Base-by-base conservation (phyloP, 441 rosid species). In the Francoa sonchifolia region DNA sequence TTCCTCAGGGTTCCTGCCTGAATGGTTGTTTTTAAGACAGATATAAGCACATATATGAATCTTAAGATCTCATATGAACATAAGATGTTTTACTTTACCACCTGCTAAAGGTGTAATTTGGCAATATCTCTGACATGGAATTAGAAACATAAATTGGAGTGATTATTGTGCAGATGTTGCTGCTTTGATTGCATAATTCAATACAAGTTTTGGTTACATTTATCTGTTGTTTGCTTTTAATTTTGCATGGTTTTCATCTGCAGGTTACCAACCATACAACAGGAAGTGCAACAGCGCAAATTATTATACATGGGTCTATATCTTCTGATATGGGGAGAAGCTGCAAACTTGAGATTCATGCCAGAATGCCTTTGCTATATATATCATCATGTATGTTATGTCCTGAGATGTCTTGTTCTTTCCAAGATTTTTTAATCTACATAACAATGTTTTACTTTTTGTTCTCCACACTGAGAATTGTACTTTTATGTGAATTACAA, bases 321-420 rank as follows among this genome's bases (percentile, higher is more conserved):
- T 74, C 97, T 92, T 58, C 70, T 92, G 43, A 90, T 90, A 38
- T 90, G 98, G 98, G 98, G 98, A 18, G 98, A 90, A 69, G 90
- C 98, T 48, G 96, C 98, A 8, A 90, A 90, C 67, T 67, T 90
- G 71, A 72, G 98, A 75, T 90, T 82, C 74, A 86, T 90, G 96
- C 98, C 98, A 4, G 98, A 90, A 67, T 90, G 98, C 67, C 75
- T 90, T 47, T 90, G 96, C 72, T 90, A 80, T 55, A 86, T 90
- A 43, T 86, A 90, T 68, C 98, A 90, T 66, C 98, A 86, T 67
- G 98, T 90, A 79, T 31, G 88, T 62, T 45, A 3, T 11, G 17
- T 15, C 35, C 14, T 32, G n/a, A n/a, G n/a, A n/a, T n/a, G n/a
- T n/a, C n/a, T n/a, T n/a, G n/a, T n/a, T n/a, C n/a, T n/a, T n/a